Evolutionary conservation across 169 alveolate genomes (phyloP).

Genomic region (Cytauxzoon felis): DNA sequence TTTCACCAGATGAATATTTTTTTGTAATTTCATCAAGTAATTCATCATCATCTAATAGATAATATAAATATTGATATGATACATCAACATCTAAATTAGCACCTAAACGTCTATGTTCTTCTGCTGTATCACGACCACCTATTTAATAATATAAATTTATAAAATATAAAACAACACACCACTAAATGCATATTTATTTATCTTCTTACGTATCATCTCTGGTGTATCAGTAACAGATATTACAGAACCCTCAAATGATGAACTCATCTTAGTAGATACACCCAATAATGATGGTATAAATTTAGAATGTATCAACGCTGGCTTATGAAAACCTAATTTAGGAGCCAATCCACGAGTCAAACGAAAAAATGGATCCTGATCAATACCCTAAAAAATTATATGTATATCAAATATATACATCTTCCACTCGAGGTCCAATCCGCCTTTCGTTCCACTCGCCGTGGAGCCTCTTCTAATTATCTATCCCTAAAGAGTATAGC

Average conservation of each 20-base stretch:
- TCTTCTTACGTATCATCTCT: slow-evolving; percentile 88
- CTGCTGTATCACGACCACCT: slow-evolving; percentile 91
- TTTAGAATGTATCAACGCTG: slow-evolving; percentile 90
- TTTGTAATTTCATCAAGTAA: slow-evolving; percentile 89
- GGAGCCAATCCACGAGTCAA: slow-evolving; percentile 96
- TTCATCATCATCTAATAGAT: slow-evolving; percentile 90
- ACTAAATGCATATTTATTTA: slow-evolving; percentile 93
- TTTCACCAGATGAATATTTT: slow-evolving; percentile 90
- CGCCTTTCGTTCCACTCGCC: too few relatives aligned
- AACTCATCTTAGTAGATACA: slow-evolving; percentile 60
- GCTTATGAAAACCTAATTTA: slow-evolving; percentile 88
- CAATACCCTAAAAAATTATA: slow-evolving; percentile 88
- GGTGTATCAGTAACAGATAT: slow-evolving; percentile 93
- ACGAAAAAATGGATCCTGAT: slow-evolving; percentile 99
- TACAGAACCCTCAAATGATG: slow-evolving; percentile 80
- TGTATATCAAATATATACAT: too few relatives aligned
- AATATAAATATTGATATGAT: slow-evolving; percentile 92
- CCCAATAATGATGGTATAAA: slow-evolving; percentile 98
- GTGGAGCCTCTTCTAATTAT: too few relatives aligned
- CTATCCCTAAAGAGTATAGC: too few relatives aligned
- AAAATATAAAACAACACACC: slow-evolving; percentile 58
- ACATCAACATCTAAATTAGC: slow-evolving; percentile 95
- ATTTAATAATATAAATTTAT: neutral
- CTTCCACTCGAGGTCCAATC: too few relatives aligned
- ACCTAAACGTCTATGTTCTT: slow-evolving; percentile 91